Evolutionary conservation across 2,329 filamentous ascomycete species (phyloP).

Genomic region (Colletotrichum acutatum): DNA sequence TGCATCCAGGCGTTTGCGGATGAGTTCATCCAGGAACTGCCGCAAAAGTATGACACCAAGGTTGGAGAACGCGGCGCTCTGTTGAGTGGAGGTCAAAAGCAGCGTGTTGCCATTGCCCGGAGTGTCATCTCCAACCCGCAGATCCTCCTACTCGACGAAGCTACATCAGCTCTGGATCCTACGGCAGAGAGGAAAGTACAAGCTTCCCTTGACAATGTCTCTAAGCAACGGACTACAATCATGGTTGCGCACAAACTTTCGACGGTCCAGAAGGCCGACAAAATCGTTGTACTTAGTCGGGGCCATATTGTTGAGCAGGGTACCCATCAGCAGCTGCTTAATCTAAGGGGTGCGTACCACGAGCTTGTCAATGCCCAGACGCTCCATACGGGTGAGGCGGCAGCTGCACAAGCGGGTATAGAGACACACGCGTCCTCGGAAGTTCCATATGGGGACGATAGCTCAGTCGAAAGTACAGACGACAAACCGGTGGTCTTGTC

Average conservation of each 20-base stretch:
- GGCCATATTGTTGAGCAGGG: slow-evolving; percentile 69
- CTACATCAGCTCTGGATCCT: slow-evolving; percentile 62
- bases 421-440: neutral
- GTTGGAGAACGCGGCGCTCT: slow-evolving; percentile 71
- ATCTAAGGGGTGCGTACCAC: slow-evolving; percentile 34
- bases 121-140: slow-evolving; percentile 68
- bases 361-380: slow-evolving; percentile 38
- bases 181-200: slow-evolving; percentile 50
- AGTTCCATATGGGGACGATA: neutral
- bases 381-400: neutral
- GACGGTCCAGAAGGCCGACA: slow-evolving; percentile 67
- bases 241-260: slow-evolving; percentile 69
- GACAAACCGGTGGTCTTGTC: neutral
- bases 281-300: slow-evolving; percentile 68
- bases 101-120: slow-evolving; percentile 70
- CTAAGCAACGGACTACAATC: slow-evolving; percentile 67
- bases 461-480: neutral
- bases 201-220: slow-evolving; percentile 61
- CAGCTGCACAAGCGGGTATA: neutral
- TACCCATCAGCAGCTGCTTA: slow-evolving; percentile 64
- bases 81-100: slow-evolving; percentile 70
- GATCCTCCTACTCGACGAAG: slow-evolving; percentile 74
- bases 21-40: slow-evolving; percentile 62
- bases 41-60: slow-evolving; percentile 61
- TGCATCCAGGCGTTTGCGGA: slow-evolving; percentile 62